Conservation (phyloP, 2,329 filamentous ascomycete species). For the Xylaria sp. region DNA sequence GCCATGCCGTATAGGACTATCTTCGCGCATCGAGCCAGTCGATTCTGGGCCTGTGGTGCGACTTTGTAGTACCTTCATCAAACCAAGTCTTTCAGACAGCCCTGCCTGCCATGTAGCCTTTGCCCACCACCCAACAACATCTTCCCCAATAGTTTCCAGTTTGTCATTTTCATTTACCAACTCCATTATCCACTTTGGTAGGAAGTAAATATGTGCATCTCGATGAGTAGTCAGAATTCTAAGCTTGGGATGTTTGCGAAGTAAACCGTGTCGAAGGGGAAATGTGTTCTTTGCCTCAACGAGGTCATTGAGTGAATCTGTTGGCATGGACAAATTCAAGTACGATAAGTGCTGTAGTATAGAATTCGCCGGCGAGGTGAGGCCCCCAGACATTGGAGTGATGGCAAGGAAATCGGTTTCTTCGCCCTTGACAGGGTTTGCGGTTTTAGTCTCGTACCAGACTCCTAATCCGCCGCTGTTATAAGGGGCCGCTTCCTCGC, state of each 20-base stretch:
- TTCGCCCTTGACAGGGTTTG: constrained; percentile 81
- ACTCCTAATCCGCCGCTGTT: constrained; percentile 83
- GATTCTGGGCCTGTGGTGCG: constrained; percentile 48
- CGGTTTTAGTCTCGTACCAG: constrained; percentile 85
- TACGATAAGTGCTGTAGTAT: constrained; percentile 73
- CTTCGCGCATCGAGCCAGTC: constrained; percentile 39
- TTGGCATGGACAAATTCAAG: constrained; percentile 84
- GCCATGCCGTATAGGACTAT: constrained; percentile 22
- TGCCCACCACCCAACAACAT: constrained; percentile 93
- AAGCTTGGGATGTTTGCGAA: constrained; percentile 75
- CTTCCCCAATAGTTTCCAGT: constrained; percentile 87
- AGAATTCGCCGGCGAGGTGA: constrained; percentile 64
- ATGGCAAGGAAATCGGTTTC: constrained; percentile 92
- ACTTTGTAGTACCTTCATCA: constrained; percentile 67
- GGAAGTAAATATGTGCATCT: constrained; percentile 93
- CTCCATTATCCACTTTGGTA: constrained; percentile 89
- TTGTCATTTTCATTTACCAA: constrained; percentile 80
- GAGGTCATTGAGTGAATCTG: constrained; percentile 85
- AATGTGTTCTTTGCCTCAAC: constrained; percentile 76
- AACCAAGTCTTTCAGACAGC: constrained; percentile 75
- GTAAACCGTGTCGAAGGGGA: constrained; percentile 75
- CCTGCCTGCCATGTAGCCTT: constrained; percentile 91
- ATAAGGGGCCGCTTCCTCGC: constrained; percentile 45
- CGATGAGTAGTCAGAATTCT: constrained; percentile 83
- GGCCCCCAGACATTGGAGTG: constrained; percentile 66